Evolutionary conservation across 805 yeast species (phyloP), one percentile per base, ranked within the genome.

Genomic region (Pichia kluyveri): DNA sequence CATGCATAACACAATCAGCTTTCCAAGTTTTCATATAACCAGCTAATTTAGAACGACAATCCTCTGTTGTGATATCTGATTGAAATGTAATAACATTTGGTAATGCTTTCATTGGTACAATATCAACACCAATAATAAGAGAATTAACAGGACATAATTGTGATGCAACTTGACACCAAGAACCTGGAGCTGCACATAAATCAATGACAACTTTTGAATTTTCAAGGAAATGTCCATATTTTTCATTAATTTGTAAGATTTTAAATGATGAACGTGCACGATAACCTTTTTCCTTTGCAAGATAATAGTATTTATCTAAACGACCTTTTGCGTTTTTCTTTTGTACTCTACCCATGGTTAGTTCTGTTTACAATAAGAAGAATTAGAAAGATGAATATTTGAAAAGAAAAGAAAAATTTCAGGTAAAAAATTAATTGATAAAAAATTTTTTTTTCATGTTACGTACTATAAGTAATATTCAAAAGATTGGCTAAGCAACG

Each of bases 81-180:
- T 89, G 97, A 67, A 93, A 93, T 3, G 96, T 83, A 53, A 89
- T 90, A 60, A 85, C 85, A 62, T 93, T 90, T 27, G 98, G 97
- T 63, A 93, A 75, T n/a, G 96, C 83, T 62, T 88, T 91, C 72
- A 93, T 93, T 17, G 97, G 97, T 34, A 90, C 98, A 60, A 93
- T 83, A 77, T 93, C 99, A n/a, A 93, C 99, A 67, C 99, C 99
- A 47, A 93, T 88, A 60, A 93, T 93, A 56, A 93, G 75, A 0
- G 97, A 87, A 66, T 89, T 88, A 1, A 89, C 73, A 2, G 99
- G 98, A 69, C 98, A 89, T 46, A 88, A 68, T 52, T 89, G 86
- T 1, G 96, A 81, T 0, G 99, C 99, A 41, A 93, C 98, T 71
- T 93, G 99, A 76, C 99, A 93, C 99, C 99, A 93, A 4, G 97